Evolutionary conservation across 768 basidiomycete genomes (phyloP).

Genomic region (Exidia glandulosa): DNA sequence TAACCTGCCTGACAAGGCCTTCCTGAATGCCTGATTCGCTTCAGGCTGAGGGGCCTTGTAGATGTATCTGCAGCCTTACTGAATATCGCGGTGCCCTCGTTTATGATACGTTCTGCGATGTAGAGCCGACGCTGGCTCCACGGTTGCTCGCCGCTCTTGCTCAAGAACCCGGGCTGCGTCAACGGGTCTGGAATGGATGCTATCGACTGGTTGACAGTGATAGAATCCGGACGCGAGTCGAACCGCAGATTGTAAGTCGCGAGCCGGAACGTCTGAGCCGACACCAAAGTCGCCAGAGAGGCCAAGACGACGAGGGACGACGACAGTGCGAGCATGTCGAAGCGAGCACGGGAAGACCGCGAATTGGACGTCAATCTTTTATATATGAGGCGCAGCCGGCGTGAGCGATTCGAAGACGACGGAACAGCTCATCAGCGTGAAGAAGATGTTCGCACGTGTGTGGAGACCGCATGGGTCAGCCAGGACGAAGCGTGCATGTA

Average conservation of each 20-base stretch:
- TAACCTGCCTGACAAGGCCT: slow-evolving; percentile 44
- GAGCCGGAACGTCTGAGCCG: slow-evolving; percentile 20
- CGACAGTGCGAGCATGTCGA: not conserved
- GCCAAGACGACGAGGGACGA: too few relatives aligned
- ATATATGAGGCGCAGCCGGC: too few relatives aligned
- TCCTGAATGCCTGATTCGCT: slow-evolving; percentile 37
- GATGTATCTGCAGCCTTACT: slow-evolving; percentile 16
- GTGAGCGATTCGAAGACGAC: too few relatives aligned
- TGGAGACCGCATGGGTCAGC: too few relatives aligned
- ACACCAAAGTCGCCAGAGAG: too few relatives aligned
- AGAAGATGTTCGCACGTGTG: too few relatives aligned
- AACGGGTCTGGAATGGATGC: slow-evolving; percentile 33
- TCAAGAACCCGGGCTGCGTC: slow-evolving; percentile 15
- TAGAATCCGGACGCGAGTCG: slow-evolving; percentile 40
- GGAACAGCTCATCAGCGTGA: too few relatives aligned
- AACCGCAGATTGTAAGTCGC: slow-evolving; percentile 44
- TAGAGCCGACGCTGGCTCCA: slow-evolving; percentile 42
- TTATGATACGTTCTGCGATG: slow-evolving; percentile 35
- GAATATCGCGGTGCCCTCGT: slow-evolving; percentile 28
- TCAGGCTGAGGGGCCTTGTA: not conserved
- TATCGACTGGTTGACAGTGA: slow-evolving; percentile 37
- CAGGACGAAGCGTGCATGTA: too few relatives aligned
- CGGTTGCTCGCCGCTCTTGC: slow-evolving; percentile 32
- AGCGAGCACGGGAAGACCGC: not conserved
- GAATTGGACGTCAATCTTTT: too few relatives aligned